Evolutionary conservation across 1,139 yeast genomes (phyloP).

Genomic region (Taphrina pruni): DNA sequence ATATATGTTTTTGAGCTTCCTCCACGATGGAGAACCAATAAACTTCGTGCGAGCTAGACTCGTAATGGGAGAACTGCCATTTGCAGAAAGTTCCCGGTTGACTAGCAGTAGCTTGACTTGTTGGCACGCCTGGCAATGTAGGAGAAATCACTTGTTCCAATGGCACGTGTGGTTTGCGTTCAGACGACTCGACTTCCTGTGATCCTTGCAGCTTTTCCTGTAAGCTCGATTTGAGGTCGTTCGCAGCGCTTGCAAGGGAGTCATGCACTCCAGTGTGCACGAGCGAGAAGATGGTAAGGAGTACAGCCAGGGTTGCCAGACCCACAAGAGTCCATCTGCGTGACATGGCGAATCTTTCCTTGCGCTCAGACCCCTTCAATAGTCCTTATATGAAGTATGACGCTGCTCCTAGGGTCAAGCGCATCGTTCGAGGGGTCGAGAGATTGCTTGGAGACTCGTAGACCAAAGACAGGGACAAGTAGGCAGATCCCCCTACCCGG

Average conservation of each 20-base stretch:
- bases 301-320: neutral
- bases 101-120: neutral
- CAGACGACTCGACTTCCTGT: neutral
- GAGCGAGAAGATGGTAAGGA: neutral
- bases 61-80: constrained; percentile 30
- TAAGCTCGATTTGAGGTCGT: neutral
- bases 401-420: too few species aligned
- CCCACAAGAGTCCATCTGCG: constrained; percentile 11
- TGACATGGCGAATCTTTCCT: neutral
- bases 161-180: neutral
- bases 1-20: constrained; percentile 23
- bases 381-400: too few species aligned
- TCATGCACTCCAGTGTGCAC: neutral
- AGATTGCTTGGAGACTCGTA: too few species aligned
- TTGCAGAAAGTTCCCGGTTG: neutral
- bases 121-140: neutral
- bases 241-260: neutral
- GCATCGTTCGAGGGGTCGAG: too few species aligned
- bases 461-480: too few species aligned
- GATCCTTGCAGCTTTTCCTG: neutral
- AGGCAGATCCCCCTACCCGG: too few species aligned
- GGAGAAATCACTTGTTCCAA: neutral
- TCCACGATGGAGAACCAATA: constrained; percentile 23
- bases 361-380: too few species aligned
- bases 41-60: constrained; percentile 21